Evolutionary conservation across 2,329 filamentous ascomycete genomes (phyloP).

Genomic region (Cordyceps javanica): DNA sequence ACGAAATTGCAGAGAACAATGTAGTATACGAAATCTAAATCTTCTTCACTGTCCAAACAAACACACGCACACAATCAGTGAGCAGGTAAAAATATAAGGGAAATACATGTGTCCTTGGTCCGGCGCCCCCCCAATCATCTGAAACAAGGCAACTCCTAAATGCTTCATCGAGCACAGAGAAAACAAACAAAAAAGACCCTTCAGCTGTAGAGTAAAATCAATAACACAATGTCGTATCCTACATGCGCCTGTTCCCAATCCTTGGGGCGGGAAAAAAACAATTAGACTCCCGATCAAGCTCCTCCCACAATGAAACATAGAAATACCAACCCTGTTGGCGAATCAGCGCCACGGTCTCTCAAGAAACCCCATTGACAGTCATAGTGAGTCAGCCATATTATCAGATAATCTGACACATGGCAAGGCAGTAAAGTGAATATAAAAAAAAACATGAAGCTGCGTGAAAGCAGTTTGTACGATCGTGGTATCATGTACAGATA

Average conservation of each 20-base stretch:
- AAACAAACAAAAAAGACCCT: not conserved
- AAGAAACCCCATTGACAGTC: not conserved
- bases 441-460: constrained; percentile 1
- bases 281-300: not conserved
- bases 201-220: not conserved
- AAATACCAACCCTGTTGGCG: constrained; percentile 10
- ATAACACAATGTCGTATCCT: constrained; percentile 4
- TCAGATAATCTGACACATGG: not conserved
- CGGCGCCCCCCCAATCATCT: constrained; percentile 5
- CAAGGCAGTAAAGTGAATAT: not conserved
- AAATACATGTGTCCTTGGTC: not conserved
- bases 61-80: not conserved
- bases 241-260: not conserved
- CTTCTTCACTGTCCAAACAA: not conserved
- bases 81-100: not conserved
- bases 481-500: constrained; percentile 29
- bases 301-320: not conserved
- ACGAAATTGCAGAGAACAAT: not conserved
- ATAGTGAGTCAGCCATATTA: not conserved
- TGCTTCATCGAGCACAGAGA: constrained; percentile 8
- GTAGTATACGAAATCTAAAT: not conserved
- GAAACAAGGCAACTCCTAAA: constrained; percentile 3
- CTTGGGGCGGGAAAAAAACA: not conserved
- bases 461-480: constrained; percentile 21
- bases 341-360: not conserved